Conservation (phyloP, 768 basidiomycete genomes). For the Russula vinacea region DNA sequence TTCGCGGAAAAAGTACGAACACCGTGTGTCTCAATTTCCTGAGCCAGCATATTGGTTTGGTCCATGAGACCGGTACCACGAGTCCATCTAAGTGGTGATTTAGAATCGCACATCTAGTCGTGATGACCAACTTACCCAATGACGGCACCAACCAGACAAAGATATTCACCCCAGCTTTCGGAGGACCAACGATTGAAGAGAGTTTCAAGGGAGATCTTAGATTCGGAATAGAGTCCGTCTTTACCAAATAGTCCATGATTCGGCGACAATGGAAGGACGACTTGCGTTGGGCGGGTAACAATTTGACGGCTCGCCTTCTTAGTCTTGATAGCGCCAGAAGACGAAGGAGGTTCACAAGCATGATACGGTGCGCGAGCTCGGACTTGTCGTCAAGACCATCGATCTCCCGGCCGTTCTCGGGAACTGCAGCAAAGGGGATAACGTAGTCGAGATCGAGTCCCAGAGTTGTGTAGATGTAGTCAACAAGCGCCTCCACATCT, state of each 20-base stretch:
- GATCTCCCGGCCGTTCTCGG: slow-evolving; percentile 99
- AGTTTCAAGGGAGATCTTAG: slow-evolving; percentile 96
- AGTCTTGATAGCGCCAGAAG: slow-evolving; percentile 92
- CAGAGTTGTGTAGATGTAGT: slow-evolving; percentile 95
- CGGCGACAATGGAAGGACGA: slow-evolving; percentile 94
- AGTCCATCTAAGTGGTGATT: slow-evolving; percentile 67
- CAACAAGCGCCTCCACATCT: slow-evolving; percentile 95
- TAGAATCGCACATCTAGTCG: slow-evolving; percentile 8
- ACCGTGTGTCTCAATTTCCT: slow-evolving; percentile 88
- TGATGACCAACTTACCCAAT: slow-evolving; percentile 67
- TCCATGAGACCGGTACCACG: slow-evolving; percentile 97
- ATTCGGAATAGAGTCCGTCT: slow-evolving; percentile 96
- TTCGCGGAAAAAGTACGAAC: slow-evolving; percentile 98
- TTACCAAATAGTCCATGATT: slow-evolving; percentile 98
- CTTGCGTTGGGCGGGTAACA: slow-evolving; percentile 97
- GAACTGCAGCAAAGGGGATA: slow-evolving; percentile 96
- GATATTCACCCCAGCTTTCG: slow-evolving; percentile 98
- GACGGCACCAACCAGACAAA: slow-evolving; percentile 96
- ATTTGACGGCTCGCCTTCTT: slow-evolving; percentile 98
- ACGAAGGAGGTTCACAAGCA: slow-evolving; percentile 95
- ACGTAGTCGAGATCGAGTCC: slow-evolving; percentile 98
- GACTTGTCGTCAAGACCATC: slow-evolving; percentile 96
- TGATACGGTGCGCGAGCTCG: slow-evolving; percentile 96
- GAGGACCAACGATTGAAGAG: slow-evolving; percentile 98
- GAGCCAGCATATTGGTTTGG: slow-evolving; percentile 90